phyloP scores from a whole-genome alignment of 1,139 yeast genomes.

The Ogataea hybrid region DNA sequence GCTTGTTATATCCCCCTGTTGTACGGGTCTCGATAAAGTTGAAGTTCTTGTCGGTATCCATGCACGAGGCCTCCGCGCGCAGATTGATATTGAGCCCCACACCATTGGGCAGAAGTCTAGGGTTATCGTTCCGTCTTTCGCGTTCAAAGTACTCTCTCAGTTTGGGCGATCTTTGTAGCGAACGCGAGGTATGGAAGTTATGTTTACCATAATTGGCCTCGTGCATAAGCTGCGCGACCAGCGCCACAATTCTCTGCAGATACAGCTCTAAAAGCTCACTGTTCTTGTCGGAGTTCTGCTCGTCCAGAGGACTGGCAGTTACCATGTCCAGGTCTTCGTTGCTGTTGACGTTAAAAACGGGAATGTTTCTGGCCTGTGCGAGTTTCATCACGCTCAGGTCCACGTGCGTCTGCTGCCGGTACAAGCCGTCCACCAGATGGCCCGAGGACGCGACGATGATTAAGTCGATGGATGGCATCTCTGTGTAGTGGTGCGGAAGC shows the following conservation, averaged over 20 bases:
- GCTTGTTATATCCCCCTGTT: conserved; percentile 38
- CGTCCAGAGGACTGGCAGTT: conserved; percentile 6
- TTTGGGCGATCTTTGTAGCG: conserved; percentile 7
- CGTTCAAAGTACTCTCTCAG: conserved; percentile 11
- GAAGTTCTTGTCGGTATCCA: conserved; percentile 31
- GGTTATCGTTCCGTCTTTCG: conserved; percentile 14
- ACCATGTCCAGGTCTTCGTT: conserved; percentile 1
- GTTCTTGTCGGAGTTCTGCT: conserved; percentile 14
- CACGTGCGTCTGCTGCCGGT: conserved; percentile 18
- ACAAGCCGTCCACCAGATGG: conserved; percentile 27
- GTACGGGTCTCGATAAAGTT: conserved; percentile 40
- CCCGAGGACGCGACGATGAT: conserved; percentile 43
- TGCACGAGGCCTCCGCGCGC: conserved; percentile 41
- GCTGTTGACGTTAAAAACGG: conserved; percentile 31
- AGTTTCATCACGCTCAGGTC: conserved; percentile 25
- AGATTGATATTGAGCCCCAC: conserved; percentile 49
- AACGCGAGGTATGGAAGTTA: conserved; percentile 20
- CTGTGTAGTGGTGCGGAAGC: conserved; percentile 35
- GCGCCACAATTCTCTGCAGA: conserved; percentile 12
- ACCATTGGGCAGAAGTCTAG: conserved; percentile 40
- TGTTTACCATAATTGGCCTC: conserved; percentile 14
- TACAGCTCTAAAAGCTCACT: conserved; percentile 11
- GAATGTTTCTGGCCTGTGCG: conserved; percentile 31
- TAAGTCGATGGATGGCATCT: conserved; percentile 37
- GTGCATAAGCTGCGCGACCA: conserved; percentile 9